Evolutionary conservation across 768 basidiomycete genomes (phyloP).

Genomic region (Suillus hirtellus): DNA sequence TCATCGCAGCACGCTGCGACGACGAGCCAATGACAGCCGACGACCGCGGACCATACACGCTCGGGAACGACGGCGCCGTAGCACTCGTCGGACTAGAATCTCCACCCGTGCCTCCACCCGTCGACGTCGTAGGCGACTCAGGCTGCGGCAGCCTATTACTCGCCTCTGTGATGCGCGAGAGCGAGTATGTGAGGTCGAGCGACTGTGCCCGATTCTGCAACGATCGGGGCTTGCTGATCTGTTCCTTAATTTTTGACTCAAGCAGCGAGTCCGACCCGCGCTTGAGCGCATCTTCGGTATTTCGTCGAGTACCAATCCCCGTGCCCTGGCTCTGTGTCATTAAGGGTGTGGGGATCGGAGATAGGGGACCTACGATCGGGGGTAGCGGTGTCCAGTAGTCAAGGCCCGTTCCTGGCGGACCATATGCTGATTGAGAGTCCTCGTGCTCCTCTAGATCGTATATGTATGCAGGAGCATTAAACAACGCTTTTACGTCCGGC

Average conservation of each 20-base stretch:
- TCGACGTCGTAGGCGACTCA: slow-evolving; percentile 80
- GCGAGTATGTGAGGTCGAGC: slow-evolving; percentile 82
- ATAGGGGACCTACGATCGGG: slow-evolving; percentile 59
- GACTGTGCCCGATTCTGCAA: slow-evolving; percentile 87
- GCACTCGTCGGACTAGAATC: slow-evolving; percentile 79
- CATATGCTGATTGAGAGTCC: slow-evolving; percentile 60
- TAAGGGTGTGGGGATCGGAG: slow-evolving; percentile 12
- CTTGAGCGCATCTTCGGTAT: slow-evolving; percentile 74
- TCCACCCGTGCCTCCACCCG: slow-evolving; percentile 66
- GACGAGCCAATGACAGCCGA: slow-evolving; percentile 47
- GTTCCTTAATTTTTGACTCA: slow-evolving; percentile 82
- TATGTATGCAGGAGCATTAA: slow-evolving; percentile 83
- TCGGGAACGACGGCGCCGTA: slow-evolving; percentile 81
- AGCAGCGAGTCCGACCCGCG: slow-evolving; percentile 83
- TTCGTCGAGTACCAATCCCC: slow-evolving; percentile 66
- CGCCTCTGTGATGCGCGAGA: slow-evolving; percentile 78
- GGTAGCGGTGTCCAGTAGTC: slow-evolving; percentile 81
- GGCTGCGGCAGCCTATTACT: slow-evolving; percentile 62
- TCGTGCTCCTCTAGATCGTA: slow-evolving; percentile 78
- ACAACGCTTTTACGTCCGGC: slow-evolving; percentile 93
- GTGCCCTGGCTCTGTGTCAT: slow-evolving; percentile 49
- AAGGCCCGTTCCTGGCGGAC: slow-evolving; percentile 46
- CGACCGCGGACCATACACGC: slow-evolving; percentile 73
- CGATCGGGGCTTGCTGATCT: slow-evolving; percentile 72
- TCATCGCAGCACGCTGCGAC: slow-evolving; percentile 40